Conservation (phyloP, 768 basidiomycete genomes). For the Aureoboletus auriporus region DNA sequence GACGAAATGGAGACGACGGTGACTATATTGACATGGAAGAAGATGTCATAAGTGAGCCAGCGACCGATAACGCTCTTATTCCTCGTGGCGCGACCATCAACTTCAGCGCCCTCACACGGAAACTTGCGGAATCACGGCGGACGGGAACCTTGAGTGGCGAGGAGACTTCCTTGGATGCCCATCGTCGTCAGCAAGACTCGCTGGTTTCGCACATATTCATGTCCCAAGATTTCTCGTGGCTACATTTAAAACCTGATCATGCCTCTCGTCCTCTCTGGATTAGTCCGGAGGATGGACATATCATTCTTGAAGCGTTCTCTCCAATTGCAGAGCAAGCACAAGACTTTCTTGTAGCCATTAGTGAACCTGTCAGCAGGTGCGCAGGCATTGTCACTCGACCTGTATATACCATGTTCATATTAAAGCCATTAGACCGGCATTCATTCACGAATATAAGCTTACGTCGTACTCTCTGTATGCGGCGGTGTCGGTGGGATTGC, state of each 20-base stretch:
- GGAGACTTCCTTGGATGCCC: conserved; percentile 53
- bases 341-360: conserved; percentile 96
- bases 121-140: conserved; percentile 62
- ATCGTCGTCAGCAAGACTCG: conserved; percentile 69
- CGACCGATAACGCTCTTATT: conserved; percentile 41
- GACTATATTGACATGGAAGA: conserved; percentile 59
- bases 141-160: conserved; percentile 35
- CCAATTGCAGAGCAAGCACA: conserved; percentile 98
- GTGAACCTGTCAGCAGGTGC: conserved; percentile 97
- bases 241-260: conserved; percentile 89
- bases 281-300: conserved; percentile 84
- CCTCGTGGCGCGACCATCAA: conserved; percentile 82
- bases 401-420: conserved; percentile 28
- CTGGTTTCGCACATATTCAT: conserved; percentile 81
- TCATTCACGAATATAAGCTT: conserved; percentile 99
- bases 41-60: conserved; percentile 39
- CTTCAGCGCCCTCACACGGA: conserved; percentile 78
- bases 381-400: conserved; percentile 28
- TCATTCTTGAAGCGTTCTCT: conserved; percentile 96
- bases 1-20: conserved; percentile 45
- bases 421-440: conserved; percentile 67
- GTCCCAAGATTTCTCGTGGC: conserved; percentile 82
- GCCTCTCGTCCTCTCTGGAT: conserved; percentile 94
- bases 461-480: conserved; percentile 98
- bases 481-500: conserved; percentile 95